These are phyloP conservation scores for Saitozyma sp. DNA, from an alignment of 768 basidiomycete species.

Conservation along the genomic window DNA sequence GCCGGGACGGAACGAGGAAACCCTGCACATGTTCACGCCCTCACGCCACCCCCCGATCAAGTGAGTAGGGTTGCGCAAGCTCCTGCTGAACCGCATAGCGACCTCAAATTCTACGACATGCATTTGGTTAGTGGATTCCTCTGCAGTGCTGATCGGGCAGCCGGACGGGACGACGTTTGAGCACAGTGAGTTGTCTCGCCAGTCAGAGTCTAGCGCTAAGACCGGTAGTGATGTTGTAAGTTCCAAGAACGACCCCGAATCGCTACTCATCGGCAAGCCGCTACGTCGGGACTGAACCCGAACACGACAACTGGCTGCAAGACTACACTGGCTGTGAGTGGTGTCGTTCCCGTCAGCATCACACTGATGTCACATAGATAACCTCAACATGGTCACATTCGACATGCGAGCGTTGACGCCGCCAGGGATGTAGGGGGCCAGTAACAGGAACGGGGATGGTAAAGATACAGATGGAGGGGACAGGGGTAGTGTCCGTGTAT, in stretches of 20 bases:
- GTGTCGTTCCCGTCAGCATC: neutral
- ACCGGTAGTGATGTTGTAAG: too few species aligned
- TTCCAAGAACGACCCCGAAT: too few species aligned
- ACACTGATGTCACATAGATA: slow-evolving; percentile 7
- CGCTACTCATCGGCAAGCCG: neutral
- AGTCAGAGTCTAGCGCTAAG: neutral
- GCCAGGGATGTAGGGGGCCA: neutral
- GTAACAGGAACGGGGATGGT: neutral
- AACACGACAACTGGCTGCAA: slow-evolving; percentile 7
- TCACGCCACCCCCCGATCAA: neutral
- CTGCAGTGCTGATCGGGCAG: neutral
- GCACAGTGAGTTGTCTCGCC: slow-evolving; percentile 2
- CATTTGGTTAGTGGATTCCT: neutral
- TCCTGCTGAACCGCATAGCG: slow-evolving; percentile 1
- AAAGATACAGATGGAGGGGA: neutral
- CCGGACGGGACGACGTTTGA: neutral
- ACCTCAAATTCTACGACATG: slow-evolving; percentile 4
- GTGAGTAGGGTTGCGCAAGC: slow-evolving; percentile 1
- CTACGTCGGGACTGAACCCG: slow-evolving; percentile 5
- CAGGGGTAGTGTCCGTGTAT: neutral
- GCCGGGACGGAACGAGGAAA: slow-evolving; percentile 4
- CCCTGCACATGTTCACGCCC: neutral
- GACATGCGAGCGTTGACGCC: slow-evolving; percentile 2
- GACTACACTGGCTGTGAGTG: slow-evolving; percentile 13
- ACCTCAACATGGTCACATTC: slow-evolving; percentile 7